phyloP scores from a whole-genome alignment of 345 rosid genomes.

The Rhodamnia argentea region DNA sequence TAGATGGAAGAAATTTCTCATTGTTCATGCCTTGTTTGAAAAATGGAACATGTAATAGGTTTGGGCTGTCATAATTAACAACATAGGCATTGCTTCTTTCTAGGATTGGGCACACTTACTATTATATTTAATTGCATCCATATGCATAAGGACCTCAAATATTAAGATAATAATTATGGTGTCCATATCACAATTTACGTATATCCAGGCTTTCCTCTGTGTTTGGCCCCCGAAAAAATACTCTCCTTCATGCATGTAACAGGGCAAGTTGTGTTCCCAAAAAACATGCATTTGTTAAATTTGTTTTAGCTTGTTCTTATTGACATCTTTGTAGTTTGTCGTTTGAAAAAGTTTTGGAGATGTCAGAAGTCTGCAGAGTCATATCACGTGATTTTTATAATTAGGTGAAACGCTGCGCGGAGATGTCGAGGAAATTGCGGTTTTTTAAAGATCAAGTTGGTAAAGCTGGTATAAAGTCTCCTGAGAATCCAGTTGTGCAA shows the following conservation, averaged over 20 bases:
- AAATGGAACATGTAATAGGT: neutral
- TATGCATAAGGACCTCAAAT: neutral
- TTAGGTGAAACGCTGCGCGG: constrained; percentile 93
- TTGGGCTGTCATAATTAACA: neutral
- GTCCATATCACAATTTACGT: neutral
- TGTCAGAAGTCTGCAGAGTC: neutral
- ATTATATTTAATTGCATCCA: neutral
- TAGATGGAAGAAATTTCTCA: neutral
- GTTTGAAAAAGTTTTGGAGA: constrained; percentile 2
- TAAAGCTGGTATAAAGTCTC: constrained; percentile 76
- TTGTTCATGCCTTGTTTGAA: neutral
- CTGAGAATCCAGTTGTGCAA: constrained; percentile 46
- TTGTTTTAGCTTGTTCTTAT: neutral
- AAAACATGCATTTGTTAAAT: neutral
- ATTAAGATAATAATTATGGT: neutral
- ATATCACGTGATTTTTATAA: constrained; percentile 1
- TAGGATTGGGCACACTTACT: neutral
- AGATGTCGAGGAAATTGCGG: constrained; percentile 89
- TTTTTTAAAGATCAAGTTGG: constrained; percentile 84
- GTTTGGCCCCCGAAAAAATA: neutral
- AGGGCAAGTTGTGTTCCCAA: neutral
- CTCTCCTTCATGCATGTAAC: neutral
- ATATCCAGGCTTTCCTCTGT: neutral
- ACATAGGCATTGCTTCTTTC: neutral
- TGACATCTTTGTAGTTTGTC: neutral